Conservation (phyloP, 2,329 filamentous ascomycete genomes). For the Colletotrichum musae region DNA sequence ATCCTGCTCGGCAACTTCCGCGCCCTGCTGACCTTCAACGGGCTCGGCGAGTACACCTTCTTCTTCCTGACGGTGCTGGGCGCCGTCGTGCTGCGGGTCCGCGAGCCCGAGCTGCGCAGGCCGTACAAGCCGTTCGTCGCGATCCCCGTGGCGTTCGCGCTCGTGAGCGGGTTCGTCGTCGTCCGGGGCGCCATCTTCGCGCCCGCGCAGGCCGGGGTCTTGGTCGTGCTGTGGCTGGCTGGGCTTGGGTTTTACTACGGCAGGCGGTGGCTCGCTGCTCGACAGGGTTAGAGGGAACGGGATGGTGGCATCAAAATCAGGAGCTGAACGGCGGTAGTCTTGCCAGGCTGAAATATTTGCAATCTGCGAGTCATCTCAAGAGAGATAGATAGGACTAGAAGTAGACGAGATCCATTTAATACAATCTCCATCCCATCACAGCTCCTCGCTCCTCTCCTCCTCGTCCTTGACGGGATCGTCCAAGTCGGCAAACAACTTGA, state of each 20-base stretch:
- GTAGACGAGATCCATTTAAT: neutral
- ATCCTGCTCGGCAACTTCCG: slow-evolving; percentile 74
- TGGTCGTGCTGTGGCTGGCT: slow-evolving; percentile 65
- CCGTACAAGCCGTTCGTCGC: slow-evolving; percentile 69
- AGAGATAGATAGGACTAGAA: neutral
- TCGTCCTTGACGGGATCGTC: slow-evolving; percentile 51
- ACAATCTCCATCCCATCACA: neutral
- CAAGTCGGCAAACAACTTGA: slow-evolving; percentile 56
- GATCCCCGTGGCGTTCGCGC: slow-evolving; percentile 66
- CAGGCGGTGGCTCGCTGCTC: slow-evolving; percentile 20
- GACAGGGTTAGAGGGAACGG: neutral
- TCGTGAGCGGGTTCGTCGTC: slow-evolving; percentile 74
- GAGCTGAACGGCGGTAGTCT: neutral
- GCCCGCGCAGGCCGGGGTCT: slow-evolving; percentile 65
- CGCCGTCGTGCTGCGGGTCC: slow-evolving; percentile 68
- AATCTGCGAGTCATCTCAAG: neutral
- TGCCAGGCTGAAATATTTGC: neutral
- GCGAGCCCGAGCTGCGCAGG: slow-evolving; percentile 67
- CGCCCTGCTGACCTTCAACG: slow-evolving; percentile 72
- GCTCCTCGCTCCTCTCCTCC: slow-evolving; percentile 25
- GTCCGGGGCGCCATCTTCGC: slow-evolving; percentile 72
- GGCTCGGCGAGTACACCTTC: slow-evolving; percentile 73
- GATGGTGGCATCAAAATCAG: too few species aligned
- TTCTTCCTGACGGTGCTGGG: slow-evolving; percentile 75
- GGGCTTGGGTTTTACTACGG: slow-evolving; percentile 61